A percentile compares a stretch with the other conserved stretches of the same genome.
Conservation (phyloP, 768 basidiomycete genomes). For the Rhodotorula paludigena region DNA sequence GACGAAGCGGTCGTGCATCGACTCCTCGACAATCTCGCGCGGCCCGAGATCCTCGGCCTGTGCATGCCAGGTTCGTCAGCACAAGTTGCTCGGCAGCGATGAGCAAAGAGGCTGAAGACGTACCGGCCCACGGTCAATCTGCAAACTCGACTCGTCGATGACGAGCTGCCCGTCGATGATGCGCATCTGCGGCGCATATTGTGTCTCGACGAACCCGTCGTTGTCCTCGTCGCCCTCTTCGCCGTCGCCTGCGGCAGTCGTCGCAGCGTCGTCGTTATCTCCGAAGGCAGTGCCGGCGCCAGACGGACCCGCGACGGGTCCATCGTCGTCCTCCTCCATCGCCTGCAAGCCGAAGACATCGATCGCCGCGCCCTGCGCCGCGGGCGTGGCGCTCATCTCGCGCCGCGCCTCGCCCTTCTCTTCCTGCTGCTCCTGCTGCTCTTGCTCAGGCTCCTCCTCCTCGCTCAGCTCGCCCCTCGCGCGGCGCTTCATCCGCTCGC, state of each 20-base stretch:
- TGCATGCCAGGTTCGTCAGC: neutral
- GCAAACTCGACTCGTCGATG: conserved; percentile 76
- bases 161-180: conserved; percentile 82
- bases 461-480: neutral
- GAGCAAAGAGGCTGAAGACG: conserved; percentile 26
- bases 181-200: conserved; percentile 78
- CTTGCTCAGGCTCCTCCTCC: neutral
- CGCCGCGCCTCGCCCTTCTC: neutral
- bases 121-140: conserved; percentile 67
- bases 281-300: neutral
- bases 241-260: too few species aligned
- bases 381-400: neutral
- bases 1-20: conserved; percentile 72
- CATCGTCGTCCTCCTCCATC: conserved; percentile 6
- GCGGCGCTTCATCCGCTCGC: conserved; percentile 15
- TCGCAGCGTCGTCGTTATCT: neutral
- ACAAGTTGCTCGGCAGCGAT: neutral
- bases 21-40: conserved; percentile 51
- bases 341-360: neutral
- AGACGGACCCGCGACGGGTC: neutral
- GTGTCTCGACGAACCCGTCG: conserved; percentile 61
- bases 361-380: neutral
- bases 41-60: conserved; percentile 5
- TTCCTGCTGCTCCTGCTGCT: neutral
- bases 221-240: conserved; percentile 51